These are phyloP conservation scores for Fusarium aywerte DNA, from an alignment of 2,329 filamentous ascomycete genomes.

Conservation along the genomic window DNA sequence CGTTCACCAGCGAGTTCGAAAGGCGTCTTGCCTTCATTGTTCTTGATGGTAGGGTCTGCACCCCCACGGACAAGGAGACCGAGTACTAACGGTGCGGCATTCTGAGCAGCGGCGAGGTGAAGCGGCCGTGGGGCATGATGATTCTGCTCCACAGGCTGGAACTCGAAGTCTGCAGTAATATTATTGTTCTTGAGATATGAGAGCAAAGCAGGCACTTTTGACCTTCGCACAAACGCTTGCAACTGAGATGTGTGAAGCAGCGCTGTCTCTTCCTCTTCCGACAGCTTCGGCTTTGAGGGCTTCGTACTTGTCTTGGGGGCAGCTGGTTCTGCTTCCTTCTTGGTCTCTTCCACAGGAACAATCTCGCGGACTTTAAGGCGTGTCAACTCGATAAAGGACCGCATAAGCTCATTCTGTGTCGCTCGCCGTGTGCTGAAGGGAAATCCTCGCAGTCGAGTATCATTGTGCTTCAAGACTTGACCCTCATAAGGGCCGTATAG, in stretches of 20 bases:
- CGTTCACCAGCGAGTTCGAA: conserved; percentile 91
- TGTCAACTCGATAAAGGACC: conserved; percentile 92
- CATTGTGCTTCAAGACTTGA: conserved; percentile 82
- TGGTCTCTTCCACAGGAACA: conserved; percentile 69
- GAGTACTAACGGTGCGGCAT: conserved; percentile 78
- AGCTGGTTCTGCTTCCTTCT: conserved; percentile 53
- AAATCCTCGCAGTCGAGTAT: conserved; percentile 84
- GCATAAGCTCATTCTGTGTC: conserved; percentile 94
- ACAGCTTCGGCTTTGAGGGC: conserved; percentile 70
- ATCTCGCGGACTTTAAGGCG: conserved; percentile 86
- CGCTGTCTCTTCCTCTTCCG: conserved; percentile 85
- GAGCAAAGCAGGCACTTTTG: conserved; percentile 86
- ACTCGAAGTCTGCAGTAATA: conserved; percentile 76
- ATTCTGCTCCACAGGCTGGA: conserved; percentile 76
- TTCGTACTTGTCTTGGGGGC: conserved; percentile 58
- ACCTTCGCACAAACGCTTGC: conserved; percentile 86
- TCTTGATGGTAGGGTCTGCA: conserved; percentile 77
- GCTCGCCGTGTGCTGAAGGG: conserved; percentile 93
- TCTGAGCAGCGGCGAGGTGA: conserved; percentile 85
- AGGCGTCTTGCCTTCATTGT: conserved; percentile 81
- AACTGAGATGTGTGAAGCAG: conserved; percentile 88
- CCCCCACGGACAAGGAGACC: conserved; percentile 79
- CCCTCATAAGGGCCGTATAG: conserved; percentile 92
- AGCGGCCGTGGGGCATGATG: conserved; percentile 85
- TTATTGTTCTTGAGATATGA: conserved; percentile 84